Percentiles rank a stretch among this genome's conserved stretches.
Conservation (phyloP, 495 filamentous ascomycete species). For the Penicillium silybi region DNA sequence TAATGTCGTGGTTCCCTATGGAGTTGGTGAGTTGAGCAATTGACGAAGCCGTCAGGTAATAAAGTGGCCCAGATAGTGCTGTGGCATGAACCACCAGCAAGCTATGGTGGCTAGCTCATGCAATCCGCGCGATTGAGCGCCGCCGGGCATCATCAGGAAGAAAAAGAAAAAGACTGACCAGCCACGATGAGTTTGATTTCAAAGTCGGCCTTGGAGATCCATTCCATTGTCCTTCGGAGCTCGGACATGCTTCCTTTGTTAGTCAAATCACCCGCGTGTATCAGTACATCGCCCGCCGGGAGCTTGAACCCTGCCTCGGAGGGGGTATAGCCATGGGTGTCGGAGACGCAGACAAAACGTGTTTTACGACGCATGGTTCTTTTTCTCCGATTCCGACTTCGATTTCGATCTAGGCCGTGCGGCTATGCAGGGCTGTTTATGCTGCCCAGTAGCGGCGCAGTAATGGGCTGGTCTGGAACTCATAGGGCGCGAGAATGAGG, state of each 20-base stretch:
- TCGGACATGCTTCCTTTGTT: conserved; percentile 53
- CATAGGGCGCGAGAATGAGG: neutral
- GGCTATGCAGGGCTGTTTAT: conserved; percentile 1
- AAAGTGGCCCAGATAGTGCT: neutral
- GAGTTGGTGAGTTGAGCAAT: neutral
- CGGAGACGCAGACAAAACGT: conserved; percentile 58
- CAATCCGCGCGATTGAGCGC: neutral
- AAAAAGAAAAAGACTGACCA: conserved; percentile 35
- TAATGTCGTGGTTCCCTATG: conserved; percentile 77
- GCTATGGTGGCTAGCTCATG: neutral
- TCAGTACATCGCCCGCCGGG: conserved; percentile 56
- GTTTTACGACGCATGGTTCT: conserved; percentile 40
- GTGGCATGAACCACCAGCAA: neutral
- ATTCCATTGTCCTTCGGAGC: conserved; percentile 49
- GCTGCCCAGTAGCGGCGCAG: neutral
- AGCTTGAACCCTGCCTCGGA: conserved; percentile 49
- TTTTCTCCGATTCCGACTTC: too few relatives aligned
- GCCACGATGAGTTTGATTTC: conserved; percentile 57
- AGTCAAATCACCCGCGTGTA: conserved; percentile 59
- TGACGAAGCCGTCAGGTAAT: neutral
- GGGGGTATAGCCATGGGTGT: conserved; percentile 57
- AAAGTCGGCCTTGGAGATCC: conserved; percentile 54
- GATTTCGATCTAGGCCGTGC: neutral
- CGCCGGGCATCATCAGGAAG: conserved; percentile 3
- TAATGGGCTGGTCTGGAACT: conserved; percentile 5